Conservation (phyloP, 2,329 filamentous ascomycete genomes). For the Knoxdaviesia capensis region DNA sequence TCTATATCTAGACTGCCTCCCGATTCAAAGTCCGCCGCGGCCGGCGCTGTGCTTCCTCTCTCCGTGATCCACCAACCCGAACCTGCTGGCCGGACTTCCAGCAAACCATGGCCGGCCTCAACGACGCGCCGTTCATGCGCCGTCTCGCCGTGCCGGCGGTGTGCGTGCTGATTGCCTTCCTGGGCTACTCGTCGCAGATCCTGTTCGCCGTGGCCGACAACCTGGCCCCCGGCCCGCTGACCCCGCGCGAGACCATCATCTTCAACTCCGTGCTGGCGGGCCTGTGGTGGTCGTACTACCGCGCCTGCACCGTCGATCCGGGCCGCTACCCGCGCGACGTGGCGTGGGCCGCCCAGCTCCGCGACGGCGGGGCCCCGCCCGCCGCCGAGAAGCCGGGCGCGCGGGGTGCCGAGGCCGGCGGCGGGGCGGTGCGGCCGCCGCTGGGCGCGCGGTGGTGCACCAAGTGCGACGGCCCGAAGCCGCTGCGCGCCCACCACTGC, state of each 20-base stretch:
- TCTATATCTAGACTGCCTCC: no score
- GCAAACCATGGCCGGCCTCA: conserved; percentile 19
- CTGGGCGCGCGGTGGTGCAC: conserved; percentile 45
- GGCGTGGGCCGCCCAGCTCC: conserved; percentile 10
- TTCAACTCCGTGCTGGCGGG: conserved; percentile 47
- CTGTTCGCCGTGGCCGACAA: conserved; percentile 41
- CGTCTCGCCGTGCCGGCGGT: conserved; percentile 49
- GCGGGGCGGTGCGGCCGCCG: conserved; percentile 3
- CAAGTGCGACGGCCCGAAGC: conserved; percentile 56
- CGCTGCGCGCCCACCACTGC: conserved; percentile 65
- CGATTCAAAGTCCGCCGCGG: no score
- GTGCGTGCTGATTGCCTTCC: conserved; percentile 43
- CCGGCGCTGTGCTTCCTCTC: no score
- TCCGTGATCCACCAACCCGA: no score
- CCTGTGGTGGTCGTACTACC: conserved; percentile 51
- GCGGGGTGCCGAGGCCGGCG: no score
- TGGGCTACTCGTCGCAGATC: conserved; percentile 53
- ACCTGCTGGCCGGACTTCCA: not conserved
- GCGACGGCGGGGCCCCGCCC: conserved; percentile 8
- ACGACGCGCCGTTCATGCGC: conserved; percentile 22
- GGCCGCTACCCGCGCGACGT: conserved; percentile 29
- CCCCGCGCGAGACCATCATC: conserved; percentile 29
- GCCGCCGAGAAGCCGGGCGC: no score
- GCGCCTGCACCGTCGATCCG: conserved; percentile 34
- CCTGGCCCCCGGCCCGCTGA: conserved; percentile 40